Evolutionary conservation across 2,329 filamentous ascomycete species (phyloP), one percentile per base, ranked within the genome.

Genomic region (Byssothecium circinans): DNA sequence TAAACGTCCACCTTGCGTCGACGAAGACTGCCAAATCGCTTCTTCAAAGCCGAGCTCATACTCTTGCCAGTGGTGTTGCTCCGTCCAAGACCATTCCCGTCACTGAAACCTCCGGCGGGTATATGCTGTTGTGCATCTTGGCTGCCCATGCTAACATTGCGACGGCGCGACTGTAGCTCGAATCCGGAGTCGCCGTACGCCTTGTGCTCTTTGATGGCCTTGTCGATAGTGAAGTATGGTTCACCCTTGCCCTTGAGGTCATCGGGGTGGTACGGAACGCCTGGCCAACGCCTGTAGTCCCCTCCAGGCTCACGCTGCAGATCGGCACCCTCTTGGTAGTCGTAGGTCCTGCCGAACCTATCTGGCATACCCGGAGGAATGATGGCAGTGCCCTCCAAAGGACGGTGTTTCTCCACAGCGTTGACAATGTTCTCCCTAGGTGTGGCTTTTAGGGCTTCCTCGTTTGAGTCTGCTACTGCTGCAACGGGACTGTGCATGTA

Each of bases 201-300:
- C 61, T 80, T 81, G 64, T 82, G 78, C 20, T 81, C 79, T 67
- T 87, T 88, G 18, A 85, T 72, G 1, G 82, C 81, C 53, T 81
- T 81, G 60, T 92, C 89, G 27, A 87, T 78, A 7, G 83, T 82
- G 72, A 81, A 94, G 2, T 81, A 83, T 2, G 88, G 87, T 65
- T 92, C 88, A 36, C 87, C 87, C 71, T 94, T 90, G 62, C 89
- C 89, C 70, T 92, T 91, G 53, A 89, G 78, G 62, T 95, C 89
- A 36, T 87, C 82, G 5, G 86, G 85, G 46, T 83, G 81, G 68
- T 95, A 94, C 71, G 75, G 41, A 57, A 88, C 68, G 41, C 83
- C 84, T 3, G 85, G 81, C 76, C 84, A 92, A 38, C 89, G 81
- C 73, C 84, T 87, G 65, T 94, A 96, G 12, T 87, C 79, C n/a